Evolutionary conservation across 169 alveolate species (phyloP).

Genomic region (Cryptosporidium muris): DNA sequence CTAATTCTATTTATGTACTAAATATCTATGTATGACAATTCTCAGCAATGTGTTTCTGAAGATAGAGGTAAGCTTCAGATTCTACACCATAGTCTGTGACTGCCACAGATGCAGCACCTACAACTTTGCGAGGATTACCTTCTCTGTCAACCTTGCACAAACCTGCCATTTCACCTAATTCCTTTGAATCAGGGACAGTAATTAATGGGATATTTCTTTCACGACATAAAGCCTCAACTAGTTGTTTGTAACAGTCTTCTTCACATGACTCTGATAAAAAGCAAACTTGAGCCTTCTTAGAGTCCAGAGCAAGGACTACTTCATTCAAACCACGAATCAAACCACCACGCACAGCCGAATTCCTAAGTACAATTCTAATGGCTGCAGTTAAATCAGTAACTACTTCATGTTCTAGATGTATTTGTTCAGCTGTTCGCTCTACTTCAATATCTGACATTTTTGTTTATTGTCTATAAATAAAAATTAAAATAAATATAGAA

Average conservation of each 20-base stretch:
- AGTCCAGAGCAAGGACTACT: constrained; percentile 92
- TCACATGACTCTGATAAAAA: constrained; percentile 92
- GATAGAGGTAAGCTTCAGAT: constrained; percentile 90
- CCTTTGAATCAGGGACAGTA: constrained; percentile 91
- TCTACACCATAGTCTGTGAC: constrained; percentile 94
- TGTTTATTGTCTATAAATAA: not conserved
- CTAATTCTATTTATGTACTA: constrained; percentile 2
- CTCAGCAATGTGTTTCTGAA: constrained; percentile 85
- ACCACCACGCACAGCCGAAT: constrained; percentile 90
- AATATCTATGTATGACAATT: constrained; percentile 68
- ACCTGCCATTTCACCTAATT: constrained; percentile 97
- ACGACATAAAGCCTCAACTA: constrained; percentile 89
- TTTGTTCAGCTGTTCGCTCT: constrained; percentile 63
- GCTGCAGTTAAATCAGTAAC: constrained; percentile 78
- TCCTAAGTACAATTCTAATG: constrained; percentile 82
- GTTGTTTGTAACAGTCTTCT: constrained; percentile 93
- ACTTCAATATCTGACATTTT: constrained; percentile 64
- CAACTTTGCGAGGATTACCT: constrained; percentile 93
- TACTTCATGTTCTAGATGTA: constrained; percentile 74
- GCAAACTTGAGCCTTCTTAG: constrained; percentile 93
- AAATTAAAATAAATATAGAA: not conserved
- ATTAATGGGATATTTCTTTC: constrained; percentile 91
- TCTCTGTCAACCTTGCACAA: constrained; percentile 93
- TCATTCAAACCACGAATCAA: constrained; percentile 93
- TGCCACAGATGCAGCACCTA: constrained; percentile 96